Evolutionary conservation across 768 basidiomycete genomes (phyloP).

Genomic region (Lyophyllum shimeji): DNA sequence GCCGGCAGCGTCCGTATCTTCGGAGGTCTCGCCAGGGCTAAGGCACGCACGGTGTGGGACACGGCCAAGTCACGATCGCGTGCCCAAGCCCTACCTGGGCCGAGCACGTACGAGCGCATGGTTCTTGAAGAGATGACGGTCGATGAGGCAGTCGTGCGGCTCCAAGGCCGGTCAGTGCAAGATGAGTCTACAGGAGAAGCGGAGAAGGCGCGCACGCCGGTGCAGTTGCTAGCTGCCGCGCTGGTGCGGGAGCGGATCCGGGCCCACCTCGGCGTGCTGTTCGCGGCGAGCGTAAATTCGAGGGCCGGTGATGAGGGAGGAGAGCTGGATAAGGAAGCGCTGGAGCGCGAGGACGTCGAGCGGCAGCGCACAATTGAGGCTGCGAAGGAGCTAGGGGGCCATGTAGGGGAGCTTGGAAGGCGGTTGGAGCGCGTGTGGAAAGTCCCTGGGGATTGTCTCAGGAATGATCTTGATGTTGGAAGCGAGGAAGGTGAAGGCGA

Average conservation of each 20-base stretch:
- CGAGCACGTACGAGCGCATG: constrained; percentile 49
- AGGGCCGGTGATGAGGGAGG: constrained; percentile 26
- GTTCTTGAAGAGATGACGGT: constrained; percentile 53
- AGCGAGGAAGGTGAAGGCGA: constrained; percentile 27
- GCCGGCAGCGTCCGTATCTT: constrained; percentile 25
- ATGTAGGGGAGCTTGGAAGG: constrained; percentile 50
- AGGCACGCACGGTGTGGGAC: constrained; percentile 42
- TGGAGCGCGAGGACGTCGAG: constrained; percentile 31
- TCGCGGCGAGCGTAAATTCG: constrained; percentile 40
- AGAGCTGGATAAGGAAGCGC: constrained; percentile 25
- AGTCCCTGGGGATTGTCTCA: constrained; percentile 12
- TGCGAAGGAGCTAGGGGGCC: constrained; percentile 64
- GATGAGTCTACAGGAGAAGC: constrained; percentile 11
- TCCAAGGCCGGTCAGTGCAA: constrained; percentile 22
- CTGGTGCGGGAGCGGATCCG: constrained; percentile 53
- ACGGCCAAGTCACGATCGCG: constrained; percentile 16
- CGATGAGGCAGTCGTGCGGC: constrained; percentile 48
- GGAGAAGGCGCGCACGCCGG: constrained; percentile 27
- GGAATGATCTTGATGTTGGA: constrained; percentile 9
- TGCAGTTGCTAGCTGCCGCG: constrained; percentile 50
- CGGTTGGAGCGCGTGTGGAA: constrained; percentile 59
- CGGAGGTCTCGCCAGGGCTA: constrained; percentile 33
- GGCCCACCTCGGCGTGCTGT: constrained; percentile 52
- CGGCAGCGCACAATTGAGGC: constrained; percentile 53
- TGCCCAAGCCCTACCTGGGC: constrained; percentile 19